Evolutionary conservation across 331 rosid species (phyloP).

Genomic region (Malus hybrid): DNA sequence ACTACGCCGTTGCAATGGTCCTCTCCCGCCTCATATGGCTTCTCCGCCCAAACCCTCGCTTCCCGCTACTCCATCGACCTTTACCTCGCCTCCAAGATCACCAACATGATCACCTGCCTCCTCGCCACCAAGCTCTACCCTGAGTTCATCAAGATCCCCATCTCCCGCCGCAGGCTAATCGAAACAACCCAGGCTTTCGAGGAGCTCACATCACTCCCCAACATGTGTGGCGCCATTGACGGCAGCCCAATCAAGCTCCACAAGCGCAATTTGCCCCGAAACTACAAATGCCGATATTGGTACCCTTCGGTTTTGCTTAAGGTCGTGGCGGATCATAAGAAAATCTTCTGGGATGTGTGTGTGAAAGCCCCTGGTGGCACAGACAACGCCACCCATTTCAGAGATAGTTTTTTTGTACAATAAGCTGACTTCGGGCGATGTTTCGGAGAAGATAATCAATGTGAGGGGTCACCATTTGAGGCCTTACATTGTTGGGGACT

Average conservation of each 20-base stretch:
- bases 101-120: conserved; percentile 91
- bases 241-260: conserved; percentile 57
- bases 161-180: conserved; percentile 54
- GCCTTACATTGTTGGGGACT: conserved; percentile 84
- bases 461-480: conserved; percentile 61
- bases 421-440: conserved; percentile 57
- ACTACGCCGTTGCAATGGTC: conserved; percentile 86
- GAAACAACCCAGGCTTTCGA: conserved; percentile 80
- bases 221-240: conserved; percentile 89
- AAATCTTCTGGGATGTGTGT: conserved; percentile 89
- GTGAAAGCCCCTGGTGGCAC: conserved; percentile 74
- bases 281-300: conserved; percentile 54
- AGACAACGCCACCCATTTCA: conserved; percentile 65
- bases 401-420: conserved; percentile 63
- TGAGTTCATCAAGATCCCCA: conserved; percentile 75
- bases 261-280: conserved; percentile 12
- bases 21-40: conserved; percentile 77
- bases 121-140: conserved; percentile 87
- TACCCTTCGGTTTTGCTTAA: conserved; percentile 63
- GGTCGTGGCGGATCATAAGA: conserved; percentile 79
- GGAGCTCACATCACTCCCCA: conserved; percentile 77
- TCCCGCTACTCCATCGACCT: conserved; percentile 78
- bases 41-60: conserved; percentile 60
- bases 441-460: conserved; percentile 63
- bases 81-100: conserved; percentile 74